Evolutionary conservation across 768 basidiomycete genomes (phyloP).

Genomic region (Xerocomellus intermedius): DNA sequence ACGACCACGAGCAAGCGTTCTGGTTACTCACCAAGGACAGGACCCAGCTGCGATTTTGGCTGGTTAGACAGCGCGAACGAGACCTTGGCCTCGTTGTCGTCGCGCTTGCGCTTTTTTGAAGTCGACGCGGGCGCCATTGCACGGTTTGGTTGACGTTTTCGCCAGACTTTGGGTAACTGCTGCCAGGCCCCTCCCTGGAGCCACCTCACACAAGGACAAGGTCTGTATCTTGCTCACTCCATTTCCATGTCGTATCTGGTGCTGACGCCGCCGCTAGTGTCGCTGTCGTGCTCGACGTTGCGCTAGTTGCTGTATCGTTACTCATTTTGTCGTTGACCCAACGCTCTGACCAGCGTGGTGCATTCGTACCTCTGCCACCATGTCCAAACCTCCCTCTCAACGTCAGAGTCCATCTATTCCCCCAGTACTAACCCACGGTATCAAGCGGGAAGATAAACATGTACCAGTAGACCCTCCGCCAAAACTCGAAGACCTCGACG

Average conservation of each 20-base stretch:
- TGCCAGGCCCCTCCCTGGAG: neutral
- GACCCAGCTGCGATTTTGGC: conserved; percentile 42
- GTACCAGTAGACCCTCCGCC: conserved; percentile 4
- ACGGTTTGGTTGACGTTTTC: conserved; percentile 16
- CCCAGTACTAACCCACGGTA: conserved; percentile 7
- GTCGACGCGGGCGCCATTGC: conserved; percentile 23
- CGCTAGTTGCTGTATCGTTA: conserved; percentile 16
- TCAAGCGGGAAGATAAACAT: conserved; percentile 15
- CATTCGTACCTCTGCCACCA: conserved; percentile 22
- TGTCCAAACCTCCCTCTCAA: conserved; percentile 29
- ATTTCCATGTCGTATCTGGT: conserved; percentile 1
- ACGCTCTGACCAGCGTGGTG: conserved; percentile 17
- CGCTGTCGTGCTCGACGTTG: conserved; percentile 21
- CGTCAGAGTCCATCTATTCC: conserved; percentile 29
- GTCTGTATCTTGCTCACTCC: conserved; percentile 17
- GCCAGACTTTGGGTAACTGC: conserved; percentile 1
- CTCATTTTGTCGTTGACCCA: conserved; percentile 24
- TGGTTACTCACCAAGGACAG: conserved; percentile 48
- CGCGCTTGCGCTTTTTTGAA: conserved; percentile 52
- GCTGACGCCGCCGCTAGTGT: conserved; percentile 16
- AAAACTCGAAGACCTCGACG: conserved; percentile 23
- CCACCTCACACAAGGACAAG: conserved; percentile 23
- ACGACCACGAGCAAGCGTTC: conserved; percentile 26
- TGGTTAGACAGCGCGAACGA: conserved; percentile 38
- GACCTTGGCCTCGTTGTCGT: conserved; percentile 33